Percentiles rank a stretch among this genome's conserved stretches.
Conservation (phyloP, 257 asterid genomes). For the Lantana camara region DNA sequence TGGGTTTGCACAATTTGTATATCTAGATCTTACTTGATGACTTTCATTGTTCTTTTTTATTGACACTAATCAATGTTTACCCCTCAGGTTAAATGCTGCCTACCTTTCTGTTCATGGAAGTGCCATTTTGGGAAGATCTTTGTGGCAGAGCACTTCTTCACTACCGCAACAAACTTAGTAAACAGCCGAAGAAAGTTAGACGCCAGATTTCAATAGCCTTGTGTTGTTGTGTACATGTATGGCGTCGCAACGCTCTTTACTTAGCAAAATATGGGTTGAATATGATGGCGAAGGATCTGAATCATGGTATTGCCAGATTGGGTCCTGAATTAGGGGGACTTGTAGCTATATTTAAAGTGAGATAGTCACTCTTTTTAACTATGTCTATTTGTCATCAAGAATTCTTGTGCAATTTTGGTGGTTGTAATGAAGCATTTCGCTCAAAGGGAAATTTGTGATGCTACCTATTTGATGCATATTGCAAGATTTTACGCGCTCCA, state of each 20-base stretch:
- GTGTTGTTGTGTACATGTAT: not conserved
- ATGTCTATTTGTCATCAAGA: not conserved
- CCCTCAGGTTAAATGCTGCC: slow-evolving; percentile 69
- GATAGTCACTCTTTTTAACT: not conserved
- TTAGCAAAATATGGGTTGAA: not conserved
- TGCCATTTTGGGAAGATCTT: slow-evolving; percentile 80
- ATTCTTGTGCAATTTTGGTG: not conserved
- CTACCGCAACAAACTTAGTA: slow-evolving; percentile 42
- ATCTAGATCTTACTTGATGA: not conserved
- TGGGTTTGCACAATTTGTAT: slow-evolving; percentile 1
- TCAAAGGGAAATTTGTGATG: not conserved
- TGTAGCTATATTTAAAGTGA: not conserved
- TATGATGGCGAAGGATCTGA: not conserved
- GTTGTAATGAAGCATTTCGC: not conserved
- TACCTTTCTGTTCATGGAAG: slow-evolving; percentile 83
- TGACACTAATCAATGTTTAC: slow-evolving; percentile 7
- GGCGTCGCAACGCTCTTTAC: slow-evolving; percentile 7
- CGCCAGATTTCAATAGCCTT: not conserved
- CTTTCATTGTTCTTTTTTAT: not conserved
- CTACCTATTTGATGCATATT: not conserved
- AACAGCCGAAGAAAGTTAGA: slow-evolving; percentile 2
- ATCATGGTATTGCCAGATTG: not conserved
- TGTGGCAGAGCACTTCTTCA: slow-evolving; percentile 82
- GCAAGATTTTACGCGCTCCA: not conserved
- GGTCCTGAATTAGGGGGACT: not conserved